A percentile compares a stretch with the other conserved stretches of the same genome.
Conservation (phyloP, 345 rosid species). For the Gossypium mustelinum region DNA sequence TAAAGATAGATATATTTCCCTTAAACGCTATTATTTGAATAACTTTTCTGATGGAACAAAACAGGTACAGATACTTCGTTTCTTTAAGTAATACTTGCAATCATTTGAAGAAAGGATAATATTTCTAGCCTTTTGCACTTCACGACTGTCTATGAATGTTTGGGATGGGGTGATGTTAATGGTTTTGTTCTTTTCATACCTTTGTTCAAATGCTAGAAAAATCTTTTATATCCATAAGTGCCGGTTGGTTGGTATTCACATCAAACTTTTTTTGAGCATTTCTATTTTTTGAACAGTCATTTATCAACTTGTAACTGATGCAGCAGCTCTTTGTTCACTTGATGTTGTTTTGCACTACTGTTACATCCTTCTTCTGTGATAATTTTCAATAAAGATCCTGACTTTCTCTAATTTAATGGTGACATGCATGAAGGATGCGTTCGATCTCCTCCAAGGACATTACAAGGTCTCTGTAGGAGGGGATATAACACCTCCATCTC, state of each 20-base stretch:
- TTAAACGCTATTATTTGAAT: conserved; percentile 84
- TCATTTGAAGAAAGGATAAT: not conserved
- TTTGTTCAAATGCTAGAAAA: not conserved
- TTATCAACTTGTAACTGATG: not conserved
- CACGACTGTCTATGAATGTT: not conserved
- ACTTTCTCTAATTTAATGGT: not conserved
- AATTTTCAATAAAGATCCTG: not conserved
- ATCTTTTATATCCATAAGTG: not conserved
- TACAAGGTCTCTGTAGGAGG: conserved; percentile 73
- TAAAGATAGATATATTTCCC: conserved; percentile 76
- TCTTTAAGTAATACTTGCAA: not conserved
- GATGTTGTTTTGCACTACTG: not conserved
- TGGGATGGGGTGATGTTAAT: not conserved
- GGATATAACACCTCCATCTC: conserved; percentile 55
- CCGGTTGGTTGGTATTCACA: not conserved
- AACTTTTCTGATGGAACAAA: conserved; percentile 89
- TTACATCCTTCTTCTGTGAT: not conserved
- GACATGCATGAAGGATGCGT: conserved; percentile 52
- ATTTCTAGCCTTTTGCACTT: not conserved
- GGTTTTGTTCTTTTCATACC: not conserved
- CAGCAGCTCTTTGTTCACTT: not conserved
- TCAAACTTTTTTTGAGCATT: not conserved
- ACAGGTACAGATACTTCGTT: conserved; percentile 48
- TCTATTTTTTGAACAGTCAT: not conserved
- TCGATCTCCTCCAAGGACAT: conserved; percentile 85